Conservation (phyloP, 2,329 filamentous ascomycete species). For the Ophiobolus disseminans region DNA sequence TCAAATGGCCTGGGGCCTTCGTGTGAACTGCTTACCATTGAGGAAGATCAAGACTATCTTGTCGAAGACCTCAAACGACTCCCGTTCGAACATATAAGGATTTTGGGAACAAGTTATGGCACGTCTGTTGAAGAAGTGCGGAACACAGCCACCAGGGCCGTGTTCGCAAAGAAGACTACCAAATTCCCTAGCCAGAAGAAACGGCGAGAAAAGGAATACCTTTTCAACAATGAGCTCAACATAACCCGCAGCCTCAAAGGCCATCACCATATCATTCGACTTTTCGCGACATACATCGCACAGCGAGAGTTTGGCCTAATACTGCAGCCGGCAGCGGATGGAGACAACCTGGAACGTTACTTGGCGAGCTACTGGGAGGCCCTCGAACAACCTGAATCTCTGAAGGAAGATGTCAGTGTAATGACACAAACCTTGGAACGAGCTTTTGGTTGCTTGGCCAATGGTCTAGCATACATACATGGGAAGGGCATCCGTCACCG, state of each 20-base stretch:
- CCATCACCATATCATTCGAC: slow-evolving; percentile 19
- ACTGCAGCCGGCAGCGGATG: slow-evolving; percentile 22
- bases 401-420: not conserved
- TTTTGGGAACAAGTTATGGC: not conserved
- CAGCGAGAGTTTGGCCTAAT: slow-evolving; percentile 16
- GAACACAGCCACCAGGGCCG: not conserved
- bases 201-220: not conserved
- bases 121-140: not conserved
- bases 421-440: slow-evolving; percentile 1
- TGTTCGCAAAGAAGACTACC: not conserved
- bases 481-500: slow-evolving; percentile 17
- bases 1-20: too few relatives aligned
- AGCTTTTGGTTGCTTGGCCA: slow-evolving; percentile 24
- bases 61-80: not conserved
- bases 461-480: slow-evolving; percentile 23
- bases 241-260: slow-evolving; percentile 13
- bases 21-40: too few relatives aligned
- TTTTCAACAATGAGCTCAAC: slow-evolving; percentile 15
- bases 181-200: not conserved
- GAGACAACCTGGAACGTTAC: slow-evolving; percentile 16
- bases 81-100: not conserved
- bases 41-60: not conserved
- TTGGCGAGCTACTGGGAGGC: slow-evolving; percentile 18
- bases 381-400: not conserved
- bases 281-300: slow-evolving; percentile 20